Evolutionary conservation across 2,329 filamentous ascomycete genomes (phyloP).

Genomic region (Huntiella abstrusa): DNA sequence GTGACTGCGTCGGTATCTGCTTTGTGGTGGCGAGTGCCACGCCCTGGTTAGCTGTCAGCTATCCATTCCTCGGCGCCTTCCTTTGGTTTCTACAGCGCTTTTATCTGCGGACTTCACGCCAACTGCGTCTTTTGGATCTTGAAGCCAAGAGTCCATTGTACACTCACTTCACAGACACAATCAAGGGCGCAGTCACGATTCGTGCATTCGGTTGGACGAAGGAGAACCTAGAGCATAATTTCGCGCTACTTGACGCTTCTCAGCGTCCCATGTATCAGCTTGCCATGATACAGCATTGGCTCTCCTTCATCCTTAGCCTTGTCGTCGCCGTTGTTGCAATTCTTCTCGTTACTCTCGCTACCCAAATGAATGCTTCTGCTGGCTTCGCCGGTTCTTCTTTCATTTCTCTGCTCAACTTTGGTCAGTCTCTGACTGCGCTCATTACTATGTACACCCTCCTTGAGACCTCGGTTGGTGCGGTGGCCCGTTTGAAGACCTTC

Average conservation of each 20-base stretch:
- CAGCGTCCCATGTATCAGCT: conserved; percentile 40
- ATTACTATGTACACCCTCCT: conserved; percentile 19
- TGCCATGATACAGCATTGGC: conserved; percentile 38
- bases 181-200: conserved; percentile 35
- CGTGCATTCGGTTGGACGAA: conserved; percentile 38
- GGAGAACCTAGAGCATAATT: conserved; percentile 24
- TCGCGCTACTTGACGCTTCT: conserved; percentile 30
- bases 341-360: conserved; percentile 25
- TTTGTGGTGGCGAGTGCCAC: conserved; percentile 25
- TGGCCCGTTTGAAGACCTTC: conserved; percentile 16
- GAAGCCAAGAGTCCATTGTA: conserved; percentile 42
- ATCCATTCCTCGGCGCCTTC: conserved; percentile 27
- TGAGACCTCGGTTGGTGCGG: conserved; percentile 17
- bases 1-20: conserved; percentile 23
- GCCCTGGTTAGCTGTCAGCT: conserved; percentile 28
- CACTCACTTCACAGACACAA: conserved; percentile 34
- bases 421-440: conserved; percentile 16
- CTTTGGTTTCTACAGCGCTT: conserved; percentile 35
- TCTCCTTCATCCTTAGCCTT: conserved; percentile 30
- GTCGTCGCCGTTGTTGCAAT: conserved; percentile 30
- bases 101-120: conserved; percentile 41
- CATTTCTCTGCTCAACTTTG: conserved; percentile 21
- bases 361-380: conserved; percentile 20
- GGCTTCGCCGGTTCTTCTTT: conserved; percentile 23
- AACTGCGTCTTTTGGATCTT: conserved; percentile 40